phyloP scores from a whole-genome alignment of 768 basidiomycete species.

The Amanita polypyramis region DNA sequence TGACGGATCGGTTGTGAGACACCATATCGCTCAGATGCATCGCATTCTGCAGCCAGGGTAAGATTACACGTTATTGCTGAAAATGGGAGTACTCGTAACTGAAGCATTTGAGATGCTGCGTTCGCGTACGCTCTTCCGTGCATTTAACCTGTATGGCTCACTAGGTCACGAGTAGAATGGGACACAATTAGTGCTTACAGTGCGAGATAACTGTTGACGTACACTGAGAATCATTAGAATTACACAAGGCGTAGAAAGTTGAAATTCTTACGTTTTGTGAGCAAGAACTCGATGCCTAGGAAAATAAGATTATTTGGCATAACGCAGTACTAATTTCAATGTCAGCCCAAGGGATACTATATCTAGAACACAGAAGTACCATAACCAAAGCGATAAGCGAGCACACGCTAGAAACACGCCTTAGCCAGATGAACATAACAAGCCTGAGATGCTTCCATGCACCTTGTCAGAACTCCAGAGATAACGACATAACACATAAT shows the following conservation, averaged over 20 bases:
- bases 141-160: neutral
- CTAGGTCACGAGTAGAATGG: no score
- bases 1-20: no score
- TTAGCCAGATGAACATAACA: neutral
- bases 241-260: neutral
- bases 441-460: neutral
- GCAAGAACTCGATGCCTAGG: constrained; percentile 13
- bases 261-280: constrained; percentile 13
- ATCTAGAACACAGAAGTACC: neutral
- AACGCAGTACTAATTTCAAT: constrained; percentile 7
- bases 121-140: neutral
- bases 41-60: neutral
- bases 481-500: constrained; percentile 13
- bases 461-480: constrained; percentile 15
- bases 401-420: neutral
- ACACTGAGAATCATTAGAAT: neutral
- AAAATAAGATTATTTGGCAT: constrained; percentile 14
- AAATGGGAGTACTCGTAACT: neutral
- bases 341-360: neutral
- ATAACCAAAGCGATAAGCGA: neutral
- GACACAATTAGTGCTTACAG: neutral
- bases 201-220: neutral
- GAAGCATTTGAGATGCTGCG: neutral
- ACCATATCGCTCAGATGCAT: neutral
- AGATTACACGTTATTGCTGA: no score